Evolutionary conservation across 1,284 basidiomycete species (phyloP).

Genomic region (Afroboletus lepidellus): DNA sequence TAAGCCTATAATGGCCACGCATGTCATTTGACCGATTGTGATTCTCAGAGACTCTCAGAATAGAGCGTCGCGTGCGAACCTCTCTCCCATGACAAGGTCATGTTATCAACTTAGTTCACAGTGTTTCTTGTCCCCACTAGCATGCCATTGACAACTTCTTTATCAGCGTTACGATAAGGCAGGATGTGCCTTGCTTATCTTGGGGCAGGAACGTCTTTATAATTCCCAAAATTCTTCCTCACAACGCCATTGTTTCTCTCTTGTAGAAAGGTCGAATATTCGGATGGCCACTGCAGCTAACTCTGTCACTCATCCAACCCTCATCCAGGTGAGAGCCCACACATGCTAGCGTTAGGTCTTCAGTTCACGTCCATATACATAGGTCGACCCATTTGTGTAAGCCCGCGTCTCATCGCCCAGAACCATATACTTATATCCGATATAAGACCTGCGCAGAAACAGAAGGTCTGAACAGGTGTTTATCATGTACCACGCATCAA

Average conservation of each 20-base stretch:
- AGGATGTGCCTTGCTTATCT: background rate
- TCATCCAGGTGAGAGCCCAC: slow-evolving; percentile 36
- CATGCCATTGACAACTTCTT: background rate
- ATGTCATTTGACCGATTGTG: background rate
- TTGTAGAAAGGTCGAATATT: background rate
- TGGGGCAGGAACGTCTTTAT: background rate
- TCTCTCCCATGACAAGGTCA: background rate
- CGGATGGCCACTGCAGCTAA: slow-evolving; percentile 58
- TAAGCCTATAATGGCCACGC: no score
- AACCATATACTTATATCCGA: background rate
- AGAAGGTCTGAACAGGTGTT: slow-evolving; percentile 46
- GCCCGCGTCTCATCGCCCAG: background rate
- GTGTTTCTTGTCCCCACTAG: background rate
- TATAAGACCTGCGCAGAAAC: slow-evolving; percentile 53
- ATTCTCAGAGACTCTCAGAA: background rate
- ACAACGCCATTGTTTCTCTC: background rate
- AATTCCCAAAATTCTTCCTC: background rate
- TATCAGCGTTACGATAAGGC: background rate
- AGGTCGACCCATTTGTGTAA: slow-evolving; percentile 34
- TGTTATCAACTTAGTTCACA: background rate
- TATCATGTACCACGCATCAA: background rate
- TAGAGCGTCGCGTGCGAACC: background rate
- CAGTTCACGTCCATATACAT: slow-evolving; percentile 1
- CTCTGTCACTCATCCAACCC: slow-evolving; percentile 53
- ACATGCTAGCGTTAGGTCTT: background rate